Percentiles rank a stretch among this genome's conserved stretches.
These are phyloP conservation scores for Auricularia sp. DNA, from an alignment of 768 basidiomycete species.

Conservation along the genomic window DNA sequence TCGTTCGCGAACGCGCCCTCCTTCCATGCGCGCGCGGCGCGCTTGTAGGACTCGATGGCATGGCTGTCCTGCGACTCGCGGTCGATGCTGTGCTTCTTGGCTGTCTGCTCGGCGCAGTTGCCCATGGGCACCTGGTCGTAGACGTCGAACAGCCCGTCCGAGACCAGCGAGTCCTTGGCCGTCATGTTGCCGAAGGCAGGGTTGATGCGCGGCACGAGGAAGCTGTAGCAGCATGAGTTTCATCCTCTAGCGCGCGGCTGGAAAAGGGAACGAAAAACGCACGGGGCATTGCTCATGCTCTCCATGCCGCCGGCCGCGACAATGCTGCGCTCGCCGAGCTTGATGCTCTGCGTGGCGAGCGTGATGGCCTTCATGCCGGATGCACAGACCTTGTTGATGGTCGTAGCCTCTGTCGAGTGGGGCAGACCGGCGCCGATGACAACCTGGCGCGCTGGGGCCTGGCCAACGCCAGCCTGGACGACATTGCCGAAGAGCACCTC, in stretches of 20 bases:
- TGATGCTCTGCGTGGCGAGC: constrained; percentile 84
- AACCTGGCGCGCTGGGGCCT: constrained; percentile 96
- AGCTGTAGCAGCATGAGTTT: constrained; percentile 31
- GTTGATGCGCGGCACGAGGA: constrained; percentile 72
- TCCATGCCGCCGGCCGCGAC: constrained; percentile 98
- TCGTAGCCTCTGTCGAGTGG: constrained; percentile 86
- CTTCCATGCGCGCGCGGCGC: constrained; percentile 86
- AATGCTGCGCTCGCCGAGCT: constrained; percentile 73
- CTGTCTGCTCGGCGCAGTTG: constrained; percentile 84
- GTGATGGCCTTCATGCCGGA: constrained; percentile 95
- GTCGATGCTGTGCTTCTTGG: constrained; percentile 70
- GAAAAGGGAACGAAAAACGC: constrained; percentile 26
- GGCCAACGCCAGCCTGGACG: constrained; percentile 93
- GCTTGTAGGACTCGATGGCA: constrained; percentile 91
- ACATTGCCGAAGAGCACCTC: constrained; percentile 98
- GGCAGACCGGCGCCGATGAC: constrained; percentile 83
- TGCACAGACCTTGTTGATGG: constrained; percentile 99
- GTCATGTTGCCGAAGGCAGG: constrained; percentile 85
- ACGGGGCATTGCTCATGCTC: constrained; percentile 99
- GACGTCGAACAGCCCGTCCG: constrained; percentile 92
- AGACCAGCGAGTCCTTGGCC: constrained; percentile 77
- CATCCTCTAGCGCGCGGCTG: neutral
- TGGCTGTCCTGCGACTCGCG: constrained; percentile 85
- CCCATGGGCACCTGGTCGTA: constrained; percentile 99
- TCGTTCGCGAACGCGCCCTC: constrained; percentile 77